Base-by-base conservation (phyloP, 805 yeast species). In the Ogataea nakhonphanomensis region DNA sequence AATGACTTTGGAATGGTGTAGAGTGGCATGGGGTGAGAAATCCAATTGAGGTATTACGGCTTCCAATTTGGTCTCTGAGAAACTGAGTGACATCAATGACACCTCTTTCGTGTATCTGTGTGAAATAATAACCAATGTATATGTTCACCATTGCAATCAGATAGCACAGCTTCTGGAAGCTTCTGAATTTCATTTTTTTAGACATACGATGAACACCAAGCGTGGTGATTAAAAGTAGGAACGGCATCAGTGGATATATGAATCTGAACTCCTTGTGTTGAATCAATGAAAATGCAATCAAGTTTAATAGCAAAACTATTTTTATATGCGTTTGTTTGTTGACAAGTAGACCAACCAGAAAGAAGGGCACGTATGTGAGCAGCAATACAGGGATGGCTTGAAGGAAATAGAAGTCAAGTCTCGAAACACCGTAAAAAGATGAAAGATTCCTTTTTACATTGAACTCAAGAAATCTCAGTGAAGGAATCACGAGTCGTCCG, bases 1-100 rank as follows among this genome's bases (percentile, higher is more conserved):
- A 62, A 57, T 84, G 79, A 20, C 93, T 77, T 56, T 88, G 96
- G 80, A 93, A 85, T 2, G 99, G 99, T 0, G 97, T 91, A 0
- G 98, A 90, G 61, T 93, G 99, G 54, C 99, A 93, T 0, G 99
- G 99, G 57, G 90, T 88, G 11, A 93, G 61, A 51, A 93, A 86
- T 0, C 96, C 95, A 22, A 90, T 64, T 8, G 26, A 17, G 11
- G 39, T 41, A 3, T 27, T 23, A 2, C 10, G 15, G 4, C 38
- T 15, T 5, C 51, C 31, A 4, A 58, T 48, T 9, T 47, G 36
- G 5, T 54, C 45, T 29, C 79, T 70, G 15, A 90, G 53, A 34
- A 67, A 70, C 10, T 74, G 62, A 9, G 84, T 70, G 0, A 89
- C 81, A 27, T 74, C 79, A 11, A 90, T 76, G 13, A 79, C 95